These are phyloP conservation scores for Saccharomyces hybrid DNA, from an alignment of 1,139 yeast species.

Conservation along the genomic window DNA sequence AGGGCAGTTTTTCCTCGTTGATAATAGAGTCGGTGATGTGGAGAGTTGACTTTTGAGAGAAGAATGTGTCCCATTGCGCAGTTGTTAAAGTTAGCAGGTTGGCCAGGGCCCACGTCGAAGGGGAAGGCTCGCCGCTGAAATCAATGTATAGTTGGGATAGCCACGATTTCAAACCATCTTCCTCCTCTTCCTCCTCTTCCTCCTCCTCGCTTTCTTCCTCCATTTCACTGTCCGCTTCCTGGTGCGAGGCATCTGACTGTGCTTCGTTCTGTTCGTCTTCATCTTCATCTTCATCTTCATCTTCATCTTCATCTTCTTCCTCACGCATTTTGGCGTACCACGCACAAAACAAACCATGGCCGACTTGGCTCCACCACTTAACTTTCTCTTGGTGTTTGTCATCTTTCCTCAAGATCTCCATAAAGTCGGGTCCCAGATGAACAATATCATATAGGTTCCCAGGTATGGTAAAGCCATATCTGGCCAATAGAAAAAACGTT, in stretches of 20 bases:
- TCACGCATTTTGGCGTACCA: conserved; percentile 21
- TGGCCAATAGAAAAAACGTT: conserved; percentile 59
- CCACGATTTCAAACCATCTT: conserved; percentile 9
- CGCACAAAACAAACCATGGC: conserved; percentile 36
- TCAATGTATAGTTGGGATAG: conserved; percentile 12
- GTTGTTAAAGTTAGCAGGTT: conserved; percentile 7
- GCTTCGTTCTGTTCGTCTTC: conserved; percentile 5
- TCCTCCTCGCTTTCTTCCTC: conserved; percentile 4
- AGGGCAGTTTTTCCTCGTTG: not conserved
- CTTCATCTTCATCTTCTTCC: conserved; percentile 10
- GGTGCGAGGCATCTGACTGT: conserved; percentile 3
- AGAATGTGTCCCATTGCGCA: conserved; percentile 5
- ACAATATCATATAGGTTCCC: conserved; percentile 54
- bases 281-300: conserved; percentile 8
- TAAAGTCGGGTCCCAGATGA: conserved; percentile 36
- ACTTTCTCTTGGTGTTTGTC: conserved; percentile 40
- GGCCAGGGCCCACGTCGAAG: conserved; percentile 6
- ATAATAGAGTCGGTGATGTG: conserved; percentile 4
- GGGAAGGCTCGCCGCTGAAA: conserved; percentile 10
- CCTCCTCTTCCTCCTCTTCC: conserved; percentile 5
- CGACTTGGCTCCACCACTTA: conserved; percentile 57
- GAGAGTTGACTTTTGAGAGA: conserved; percentile 2
- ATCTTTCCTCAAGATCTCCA: conserved; percentile 1
- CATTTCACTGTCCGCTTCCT: not conserved
- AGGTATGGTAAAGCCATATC: conserved; percentile 64